phyloP scores from a whole-genome alignment of 2,329 filamentous ascomycete genomes.

The Boeremia exigua region DNA sequence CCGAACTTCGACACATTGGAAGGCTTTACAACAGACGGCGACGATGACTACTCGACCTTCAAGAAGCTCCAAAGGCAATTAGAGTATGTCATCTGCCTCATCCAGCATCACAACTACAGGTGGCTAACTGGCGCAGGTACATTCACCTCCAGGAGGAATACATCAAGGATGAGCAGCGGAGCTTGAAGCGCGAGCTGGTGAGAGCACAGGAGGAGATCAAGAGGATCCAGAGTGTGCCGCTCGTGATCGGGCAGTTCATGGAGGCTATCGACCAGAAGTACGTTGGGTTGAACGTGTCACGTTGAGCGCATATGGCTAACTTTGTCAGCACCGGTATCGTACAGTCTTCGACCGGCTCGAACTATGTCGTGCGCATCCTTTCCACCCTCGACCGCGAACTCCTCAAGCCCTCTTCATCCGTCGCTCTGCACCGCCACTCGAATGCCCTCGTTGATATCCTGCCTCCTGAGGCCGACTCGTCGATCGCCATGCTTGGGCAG shows the following conservation, averaged over 20 bases:
- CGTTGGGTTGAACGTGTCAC: constrained; percentile 34
- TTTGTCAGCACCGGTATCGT: constrained; percentile 86
- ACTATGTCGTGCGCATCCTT: constrained; percentile 98
- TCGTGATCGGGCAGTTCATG: constrained; percentile 99
- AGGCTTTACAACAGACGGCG: constrained; percentile 78
- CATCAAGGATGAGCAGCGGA: constrained; percentile 99
- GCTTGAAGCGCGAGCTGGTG: constrained; percentile 94
- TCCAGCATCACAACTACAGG: constrained; percentile 1
- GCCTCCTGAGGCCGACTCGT: constrained; percentile 97
- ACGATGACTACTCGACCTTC: constrained; percentile 91
- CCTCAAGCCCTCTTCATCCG: constrained; percentile 96
- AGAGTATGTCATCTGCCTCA: constrained; percentile 66
- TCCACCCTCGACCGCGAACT: constrained; percentile 98
- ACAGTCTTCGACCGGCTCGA: constrained; percentile 96
- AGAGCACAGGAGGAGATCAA: constrained; percentile 99
- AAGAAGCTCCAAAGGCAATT: constrained; percentile 97
- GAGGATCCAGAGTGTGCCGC: constrained; percentile 95
- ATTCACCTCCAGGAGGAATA: constrained; percentile 99
- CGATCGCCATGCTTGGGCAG: constrained; percentile 95
- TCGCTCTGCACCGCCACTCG: constrained; percentile 96
- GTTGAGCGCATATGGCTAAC: constrained; percentile 18
- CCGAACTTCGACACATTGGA: constrained; percentile 91
- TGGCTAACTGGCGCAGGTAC: constrained; percentile 63
- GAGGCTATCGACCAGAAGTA: constrained; percentile 99
- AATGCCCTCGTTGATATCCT: constrained; percentile 98